Evolutionary conservation across 306 rosid genomes (phyloP).

Genomic region (Cyamopsis tetragonoloba): DNA sequence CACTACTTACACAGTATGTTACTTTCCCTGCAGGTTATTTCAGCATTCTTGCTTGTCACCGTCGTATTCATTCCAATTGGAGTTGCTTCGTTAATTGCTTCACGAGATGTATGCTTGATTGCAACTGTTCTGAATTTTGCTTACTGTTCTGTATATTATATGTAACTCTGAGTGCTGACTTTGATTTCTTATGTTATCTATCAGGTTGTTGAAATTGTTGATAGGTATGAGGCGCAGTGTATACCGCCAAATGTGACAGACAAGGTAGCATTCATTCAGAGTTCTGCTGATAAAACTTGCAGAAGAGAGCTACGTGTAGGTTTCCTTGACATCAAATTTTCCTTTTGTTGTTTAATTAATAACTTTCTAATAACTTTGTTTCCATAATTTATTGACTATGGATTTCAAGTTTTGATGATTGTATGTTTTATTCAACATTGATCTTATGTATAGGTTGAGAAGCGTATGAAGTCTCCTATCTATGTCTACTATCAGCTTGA

Average conservation of each 20-base stretch:
- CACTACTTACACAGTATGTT: neutral
- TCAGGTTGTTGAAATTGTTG: conserved; percentile 84
- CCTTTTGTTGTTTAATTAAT: conserved; percentile 1
- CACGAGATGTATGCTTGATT: conserved; percentile 61
- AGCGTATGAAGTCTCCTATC: conserved; percentile 72
- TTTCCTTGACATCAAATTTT: neutral
- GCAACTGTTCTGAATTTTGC: neutral
- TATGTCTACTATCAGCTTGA: conserved; percentile 91
- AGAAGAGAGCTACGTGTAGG: conserved; percentile 46
- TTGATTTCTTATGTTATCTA: conserved; percentile 14
- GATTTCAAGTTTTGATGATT: conserved; percentile 13
- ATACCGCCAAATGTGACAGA: conserved; percentile 35
- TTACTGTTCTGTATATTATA: conserved; percentile 20
- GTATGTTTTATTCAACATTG: conserved; percentile 10
- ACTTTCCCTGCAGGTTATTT: conserved; percentile 68
- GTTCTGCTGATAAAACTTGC: conserved; percentile 44
- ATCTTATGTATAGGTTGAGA: conserved; percentile 49
- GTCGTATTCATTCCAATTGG: conserved; percentile 84
- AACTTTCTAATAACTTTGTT: neutral
- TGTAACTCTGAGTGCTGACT: conserved; percentile 24
- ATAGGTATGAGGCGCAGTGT: conserved; percentile 64
- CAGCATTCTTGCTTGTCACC: conserved; percentile 80
- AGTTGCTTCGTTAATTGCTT: conserved; percentile 76
- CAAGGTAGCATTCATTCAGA: conserved; percentile 59
- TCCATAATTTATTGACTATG: neutral